Conservation (phyloP, 441 rosid genomes). For the Erodium moschatum region DNA sequence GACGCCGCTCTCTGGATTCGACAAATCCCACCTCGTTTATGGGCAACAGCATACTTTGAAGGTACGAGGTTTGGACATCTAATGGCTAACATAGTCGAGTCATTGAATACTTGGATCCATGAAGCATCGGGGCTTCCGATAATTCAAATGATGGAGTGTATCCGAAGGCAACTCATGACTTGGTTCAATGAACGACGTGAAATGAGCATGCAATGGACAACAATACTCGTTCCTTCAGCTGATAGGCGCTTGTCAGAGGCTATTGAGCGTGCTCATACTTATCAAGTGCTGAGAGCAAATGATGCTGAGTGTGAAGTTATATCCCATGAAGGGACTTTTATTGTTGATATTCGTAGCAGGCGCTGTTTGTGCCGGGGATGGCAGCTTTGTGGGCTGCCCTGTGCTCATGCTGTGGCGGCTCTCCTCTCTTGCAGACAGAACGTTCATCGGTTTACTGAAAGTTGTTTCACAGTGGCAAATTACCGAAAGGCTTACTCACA, state of each 20-base stretch:
- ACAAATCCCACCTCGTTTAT: slow-evolving; percentile 76
- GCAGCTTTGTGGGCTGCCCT: slow-evolving; percentile 90
- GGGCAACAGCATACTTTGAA: slow-evolving; percentile 95
- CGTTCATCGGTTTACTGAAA: slow-evolving; percentile 87
- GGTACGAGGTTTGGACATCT: slow-evolving; percentile 83
- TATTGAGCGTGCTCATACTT: slow-evolving; percentile 74
- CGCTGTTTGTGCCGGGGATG: slow-evolving; percentile 96
- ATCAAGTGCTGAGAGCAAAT: slow-evolving; percentile 86
- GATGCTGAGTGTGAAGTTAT: slow-evolving; percentile 96
- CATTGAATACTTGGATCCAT: slow-evolving; percentile 73
- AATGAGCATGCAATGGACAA: slow-evolving; percentile 88
- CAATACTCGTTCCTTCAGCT: slow-evolving; percentile 84
- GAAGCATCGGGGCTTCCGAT: slow-evolving; percentile 97
- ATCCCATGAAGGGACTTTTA: slow-evolving; percentile 82
- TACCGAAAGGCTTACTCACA: slow-evolving; percentile 44
- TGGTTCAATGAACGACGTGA: slow-evolving; percentile 94
- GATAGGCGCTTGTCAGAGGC: slow-evolving; percentile 84
- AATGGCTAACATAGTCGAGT: slow-evolving; percentile 78
- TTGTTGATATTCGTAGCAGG: slow-evolving; percentile 81
- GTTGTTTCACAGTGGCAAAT: slow-evolving; percentile 91
- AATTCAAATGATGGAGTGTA: slow-evolving; percentile 95
- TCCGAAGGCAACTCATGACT: slow-evolving; percentile 88
- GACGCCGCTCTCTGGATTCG: slow-evolving; percentile 92
- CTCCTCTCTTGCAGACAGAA: slow-evolving; percentile 95
- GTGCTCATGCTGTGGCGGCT: slow-evolving; percentile 95